These are phyloP conservation scores for Phytopythium mirpurense DNA, from an alignment of 352 stramenopile genomes.

Conservation along the genomic window DNA sequence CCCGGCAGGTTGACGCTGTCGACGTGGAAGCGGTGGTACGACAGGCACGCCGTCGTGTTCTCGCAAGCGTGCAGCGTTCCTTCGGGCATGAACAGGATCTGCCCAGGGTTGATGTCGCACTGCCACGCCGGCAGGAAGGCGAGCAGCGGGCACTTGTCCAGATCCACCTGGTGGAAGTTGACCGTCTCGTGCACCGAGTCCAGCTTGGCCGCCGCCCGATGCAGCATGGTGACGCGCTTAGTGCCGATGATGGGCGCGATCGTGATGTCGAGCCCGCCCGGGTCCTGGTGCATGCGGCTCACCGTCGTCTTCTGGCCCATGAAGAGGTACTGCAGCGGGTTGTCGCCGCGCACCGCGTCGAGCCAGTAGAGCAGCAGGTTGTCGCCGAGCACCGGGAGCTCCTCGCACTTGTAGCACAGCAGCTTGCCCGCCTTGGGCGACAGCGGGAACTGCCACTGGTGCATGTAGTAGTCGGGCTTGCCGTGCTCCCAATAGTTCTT, in stretches of 20 bases:
- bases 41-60: constrained; percentile 92
- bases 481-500: constrained; percentile 80
- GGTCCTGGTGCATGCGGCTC: constrained; percentile 89
- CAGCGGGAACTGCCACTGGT: constrained; percentile 95
- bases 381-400: constrained; percentile 87
- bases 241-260: constrained; percentile 91
- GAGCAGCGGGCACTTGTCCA: constrained; percentile 85
- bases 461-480: constrained; percentile 87
- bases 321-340: constrained; percentile 93
- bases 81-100: constrained; percentile 93
- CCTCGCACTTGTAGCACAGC: constrained; percentile 81
- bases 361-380: constrained; percentile 92
- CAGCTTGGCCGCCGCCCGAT: constrained; percentile 68
- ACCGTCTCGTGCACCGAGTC: constrained; percentile 82
- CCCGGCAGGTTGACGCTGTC: constrained; percentile 88
- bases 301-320: constrained; percentile 90
- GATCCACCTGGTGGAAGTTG: constrained; percentile 77
- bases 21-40: constrained; percentile 93
- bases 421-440: constrained; percentile 65
- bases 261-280: constrained; percentile 88
- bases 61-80: constrained; percentile 90
- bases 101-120: constrained; percentile 84
- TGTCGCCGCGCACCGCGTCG: constrained; percentile 82
- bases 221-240: constrained; percentile 73
- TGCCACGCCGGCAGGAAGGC: constrained; percentile 85